Conservation (phyloP, 208 protist species). For the Leishmania arabica region DNA sequence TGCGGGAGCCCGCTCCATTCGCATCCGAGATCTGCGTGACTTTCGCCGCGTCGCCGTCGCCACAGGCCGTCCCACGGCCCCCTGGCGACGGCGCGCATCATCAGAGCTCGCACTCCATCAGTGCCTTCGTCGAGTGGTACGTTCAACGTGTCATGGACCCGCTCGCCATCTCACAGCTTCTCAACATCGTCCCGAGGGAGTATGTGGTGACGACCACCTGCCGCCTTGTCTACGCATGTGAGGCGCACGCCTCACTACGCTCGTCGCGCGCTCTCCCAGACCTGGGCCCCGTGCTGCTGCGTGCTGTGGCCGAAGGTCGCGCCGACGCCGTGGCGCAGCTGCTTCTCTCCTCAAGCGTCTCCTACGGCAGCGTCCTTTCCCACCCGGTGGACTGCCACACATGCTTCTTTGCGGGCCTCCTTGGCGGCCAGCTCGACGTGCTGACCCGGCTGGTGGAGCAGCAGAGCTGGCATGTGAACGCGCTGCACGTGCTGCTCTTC, state of each 20-base stretch:
- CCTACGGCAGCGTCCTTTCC: constrained; percentile 54
- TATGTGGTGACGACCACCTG: constrained; percentile 79
- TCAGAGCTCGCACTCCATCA: constrained; percentile 45
- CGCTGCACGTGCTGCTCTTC: constrained; percentile 69
- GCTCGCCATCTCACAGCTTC: constrained; percentile 77
- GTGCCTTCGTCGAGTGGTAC: constrained; percentile 86
- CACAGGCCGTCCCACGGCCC: not conserved
- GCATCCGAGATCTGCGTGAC: constrained; percentile 8
- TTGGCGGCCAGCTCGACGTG: constrained; percentile 70
- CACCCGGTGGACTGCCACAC: constrained; percentile 30
- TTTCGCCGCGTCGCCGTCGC: not conserved
- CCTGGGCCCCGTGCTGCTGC: constrained; percentile 67
- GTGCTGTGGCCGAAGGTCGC: constrained; percentile 64
- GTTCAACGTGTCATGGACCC: constrained; percentile 77
- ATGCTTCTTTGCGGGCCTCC: constrained; percentile 69
- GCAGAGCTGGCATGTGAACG: constrained; percentile 69
- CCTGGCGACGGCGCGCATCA: not conserved
- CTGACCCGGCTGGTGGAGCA: constrained; percentile 49
- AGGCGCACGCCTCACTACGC: constrained; percentile 41
- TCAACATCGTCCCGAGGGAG: constrained; percentile 70
- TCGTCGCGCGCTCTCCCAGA: constrained; percentile 69
- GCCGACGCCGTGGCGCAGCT: constrained; percentile 61
- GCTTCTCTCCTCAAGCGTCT: constrained; percentile 58
- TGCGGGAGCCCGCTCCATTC: constrained; percentile 43
- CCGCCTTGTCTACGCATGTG: constrained; percentile 70